A percentile compares a stretch with the other conserved stretches of the same genome.
Evolutionary conservation across 176 grass and related monocot genomes (phyloP).

Genomic region (Coix lacrymajobi): DNA sequence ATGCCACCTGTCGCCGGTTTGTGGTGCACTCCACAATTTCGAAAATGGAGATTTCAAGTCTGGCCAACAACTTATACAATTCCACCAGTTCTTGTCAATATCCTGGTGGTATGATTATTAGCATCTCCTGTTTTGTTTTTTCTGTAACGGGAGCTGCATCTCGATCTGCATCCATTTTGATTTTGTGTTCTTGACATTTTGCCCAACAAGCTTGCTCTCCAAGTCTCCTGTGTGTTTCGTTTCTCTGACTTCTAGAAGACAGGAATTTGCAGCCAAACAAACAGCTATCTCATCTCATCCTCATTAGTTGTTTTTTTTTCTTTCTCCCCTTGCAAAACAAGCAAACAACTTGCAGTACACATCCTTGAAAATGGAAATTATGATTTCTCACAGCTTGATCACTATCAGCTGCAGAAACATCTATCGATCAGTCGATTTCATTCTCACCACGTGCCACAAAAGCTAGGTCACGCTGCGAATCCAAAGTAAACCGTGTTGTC

Average conservation of each 20-base stretch:
- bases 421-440: neutral
- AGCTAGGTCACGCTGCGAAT: neutral
- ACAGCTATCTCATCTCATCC: neutral
- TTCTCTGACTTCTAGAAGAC: conserved; percentile 6
- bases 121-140: neutral
- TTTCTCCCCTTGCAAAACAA: neutral
- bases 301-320: neutral
- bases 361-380: neutral
- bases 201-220: neutral
- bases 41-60: neutral
- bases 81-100: neutral
- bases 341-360: neutral
- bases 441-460: conserved; percentile 9
- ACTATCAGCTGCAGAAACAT: neutral
- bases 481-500: neutral
- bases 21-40: neutral
- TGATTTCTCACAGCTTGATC: neutral
- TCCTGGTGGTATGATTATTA: neutral
- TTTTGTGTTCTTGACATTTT: neutral
- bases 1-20: no score
- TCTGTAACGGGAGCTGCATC: neutral
- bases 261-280: neutral
- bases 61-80: neutral
- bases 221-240: neutral
- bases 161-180: neutral